phyloP scores from a whole-genome alignment of 768 basidiomycete genomes.

The Suillus fuscotomentosus region DNA sequence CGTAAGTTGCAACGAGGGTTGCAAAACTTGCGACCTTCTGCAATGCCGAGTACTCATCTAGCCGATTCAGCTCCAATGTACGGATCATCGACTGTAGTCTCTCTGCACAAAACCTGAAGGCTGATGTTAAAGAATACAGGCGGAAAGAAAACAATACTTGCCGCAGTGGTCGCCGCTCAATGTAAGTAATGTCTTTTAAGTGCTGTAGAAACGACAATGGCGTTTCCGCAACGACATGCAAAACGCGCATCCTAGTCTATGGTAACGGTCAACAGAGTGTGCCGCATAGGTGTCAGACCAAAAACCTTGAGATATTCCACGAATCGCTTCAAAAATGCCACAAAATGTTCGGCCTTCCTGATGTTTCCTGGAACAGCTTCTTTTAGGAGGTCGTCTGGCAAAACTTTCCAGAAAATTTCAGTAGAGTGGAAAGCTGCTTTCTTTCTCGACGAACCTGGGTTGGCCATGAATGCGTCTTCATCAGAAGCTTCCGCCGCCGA shows the following conservation, averaged over 20 bases:
- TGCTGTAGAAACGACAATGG: slow-evolving; percentile 96
- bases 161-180: slow-evolving; percentile 91
- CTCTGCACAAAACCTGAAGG: slow-evolving; percentile 88
- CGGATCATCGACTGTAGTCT: slow-evolving; percentile 91
- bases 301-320: slow-evolving; percentile 97
- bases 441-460: slow-evolving; percentile 61
- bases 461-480: slow-evolving; percentile 85
- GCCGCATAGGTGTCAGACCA: not conserved
- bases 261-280: slow-evolving; percentile 12
- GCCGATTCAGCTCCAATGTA: slow-evolving; percentile 81
- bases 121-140: slow-evolving; percentile 1
- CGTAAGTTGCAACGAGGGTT: slow-evolving; percentile 95
- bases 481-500: slow-evolving; percentile 53
- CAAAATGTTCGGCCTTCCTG: slow-evolving; percentile 97
- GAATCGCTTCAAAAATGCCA: slow-evolving; percentile 96
- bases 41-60: slow-evolving; percentile 89
- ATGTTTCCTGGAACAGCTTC: slow-evolving; percentile 99
- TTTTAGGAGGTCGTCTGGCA: slow-evolving; percentile 91
- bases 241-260: slow-evolving; percentile 97
- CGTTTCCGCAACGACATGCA: slow-evolving; percentile 98
- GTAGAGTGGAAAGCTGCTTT: not conserved
- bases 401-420: slow-evolving; percentile 45
- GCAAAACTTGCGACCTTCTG: slow-evolving; percentile 97
- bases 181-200: slow-evolving; percentile 98
- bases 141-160: slow-evolving; percentile 33